Percentiles rank a stretch among this genome's conserved stretches.
Conservation (phyloP, 2,329 filamentous ascomycete genomes). For the Teratosphaeria zuluensis region DNA sequence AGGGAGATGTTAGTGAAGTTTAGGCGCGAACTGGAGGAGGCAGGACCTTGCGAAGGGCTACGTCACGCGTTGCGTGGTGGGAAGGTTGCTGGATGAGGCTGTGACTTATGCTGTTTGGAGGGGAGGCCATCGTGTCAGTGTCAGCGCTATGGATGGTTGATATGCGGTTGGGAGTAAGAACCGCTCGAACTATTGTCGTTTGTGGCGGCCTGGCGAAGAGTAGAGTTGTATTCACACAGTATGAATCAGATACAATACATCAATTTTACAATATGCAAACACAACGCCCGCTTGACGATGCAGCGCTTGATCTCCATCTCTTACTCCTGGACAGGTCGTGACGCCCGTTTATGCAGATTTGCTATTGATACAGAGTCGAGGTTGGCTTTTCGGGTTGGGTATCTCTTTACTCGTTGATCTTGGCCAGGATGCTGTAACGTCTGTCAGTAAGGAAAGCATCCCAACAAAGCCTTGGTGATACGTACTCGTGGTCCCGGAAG, state of each 20-base stretch:
- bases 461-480: slow-evolving; percentile 20
- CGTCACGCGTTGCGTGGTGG: too few relatives aligned
- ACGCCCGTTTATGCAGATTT: not conserved
- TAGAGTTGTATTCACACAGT: slow-evolving; percentile 13
- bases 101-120: too few relatives aligned
- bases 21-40: too few relatives aligned
- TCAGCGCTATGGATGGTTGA: too few relatives aligned
- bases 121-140: too few relatives aligned
- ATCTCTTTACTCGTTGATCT: slow-evolving; percentile 80
- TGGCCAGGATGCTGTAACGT: slow-evolving; percentile 71
- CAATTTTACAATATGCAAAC: slow-evolving; percentile 6
- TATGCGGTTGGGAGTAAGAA: too few relatives aligned
- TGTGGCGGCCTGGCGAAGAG: slow-evolving; percentile 3
- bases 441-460: slow-evolving; percentile 10
- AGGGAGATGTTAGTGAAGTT: too few relatives aligned
- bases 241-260: slow-evolving; percentile 1
- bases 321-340: not conserved
- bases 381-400: not conserved
- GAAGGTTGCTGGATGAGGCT: too few relatives aligned
- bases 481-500: slow-evolving; percentile 97
- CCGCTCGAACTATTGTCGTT: too few relatives aligned
- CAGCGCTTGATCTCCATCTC: slow-evolving; percentile 1
- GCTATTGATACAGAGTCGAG: slow-evolving; percentile 17
- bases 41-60: too few relatives aligned
- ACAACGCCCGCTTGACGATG: slow-evolving; percentile 7